Evolutionary conservation across 2,329 filamentous ascomycete genomes (phyloP).

Genomic region (Ceratocystis cubensis): DNA sequence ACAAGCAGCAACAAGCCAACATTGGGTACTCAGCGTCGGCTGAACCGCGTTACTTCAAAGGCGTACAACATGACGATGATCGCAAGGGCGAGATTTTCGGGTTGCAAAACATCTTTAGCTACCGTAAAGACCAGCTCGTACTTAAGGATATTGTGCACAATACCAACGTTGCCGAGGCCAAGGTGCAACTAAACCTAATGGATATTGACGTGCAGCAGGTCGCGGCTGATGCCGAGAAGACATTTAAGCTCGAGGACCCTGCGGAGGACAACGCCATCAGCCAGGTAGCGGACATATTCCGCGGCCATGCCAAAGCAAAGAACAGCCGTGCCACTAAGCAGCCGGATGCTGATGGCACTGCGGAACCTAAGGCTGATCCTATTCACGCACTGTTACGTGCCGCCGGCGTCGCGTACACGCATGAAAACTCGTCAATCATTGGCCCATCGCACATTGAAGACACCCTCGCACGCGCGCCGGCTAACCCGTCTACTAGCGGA

Average conservation of each 20-base stretch:
- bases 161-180: slow-evolving; percentile 90
- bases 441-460: slow-evolving; percentile 88
- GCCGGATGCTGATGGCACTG: slow-evolving; percentile 27
- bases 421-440: slow-evolving; percentile 91
- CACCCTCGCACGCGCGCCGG: slow-evolving; percentile 63
- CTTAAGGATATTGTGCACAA: slow-evolving; percentile 96
- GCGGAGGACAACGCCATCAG: slow-evolving; percentile 36
- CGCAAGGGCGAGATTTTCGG: slow-evolving; percentile 94
- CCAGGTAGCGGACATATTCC: not conserved
- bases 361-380: slow-evolving; percentile 52
- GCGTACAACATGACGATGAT: slow-evolving; percentile 70
- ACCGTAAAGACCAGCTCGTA: slow-evolving; percentile 64
- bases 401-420: slow-evolving; percentile 86
- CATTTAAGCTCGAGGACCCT: slow-evolving; percentile 34
- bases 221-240: slow-evolving; percentile 39
- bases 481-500: slow-evolving; percentile 38
- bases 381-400: slow-evolving; percentile 79
- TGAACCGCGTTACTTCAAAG: slow-evolving; percentile 89
- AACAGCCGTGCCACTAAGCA: not conserved
- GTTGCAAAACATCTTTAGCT: slow-evolving; percentile 72
- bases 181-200: slow-evolving; percentile 68
- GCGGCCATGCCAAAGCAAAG: not conserved
- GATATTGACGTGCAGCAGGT: slow-evolving; percentile 59
- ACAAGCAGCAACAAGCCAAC: slow-evolving; percentile 97
- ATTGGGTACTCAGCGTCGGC: slow-evolving; percentile 90